Evolutionary conservation across 208 protist species (phyloP).

Genomic region (Acanthamoeba divionensis): DNA sequence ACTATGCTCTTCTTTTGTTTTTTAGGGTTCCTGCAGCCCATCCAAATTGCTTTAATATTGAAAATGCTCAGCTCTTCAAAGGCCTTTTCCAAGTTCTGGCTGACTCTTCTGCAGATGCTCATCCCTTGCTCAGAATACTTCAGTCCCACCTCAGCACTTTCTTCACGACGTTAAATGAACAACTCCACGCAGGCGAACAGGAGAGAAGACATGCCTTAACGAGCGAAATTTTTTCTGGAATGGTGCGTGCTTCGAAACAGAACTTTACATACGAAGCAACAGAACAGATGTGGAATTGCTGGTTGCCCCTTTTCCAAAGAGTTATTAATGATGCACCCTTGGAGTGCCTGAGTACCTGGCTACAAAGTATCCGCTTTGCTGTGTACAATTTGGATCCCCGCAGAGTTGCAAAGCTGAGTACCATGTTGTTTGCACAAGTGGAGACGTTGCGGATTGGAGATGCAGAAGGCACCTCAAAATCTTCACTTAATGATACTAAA

Average conservation of each 20-base stretch:
- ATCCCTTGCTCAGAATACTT: background rate
- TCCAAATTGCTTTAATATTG: background rate
- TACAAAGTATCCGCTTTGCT: background rate
- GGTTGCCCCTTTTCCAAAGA: background rate
- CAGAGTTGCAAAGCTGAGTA: background rate
- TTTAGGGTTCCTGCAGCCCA: background rate
- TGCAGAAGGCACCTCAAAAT: background rate
- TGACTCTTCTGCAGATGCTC: background rate
- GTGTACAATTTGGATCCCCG: background rate
- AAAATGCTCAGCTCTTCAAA: slow-evolving; percentile 24
- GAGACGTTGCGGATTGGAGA: background rate
- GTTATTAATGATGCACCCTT: background rate
- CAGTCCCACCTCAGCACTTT: background rate
- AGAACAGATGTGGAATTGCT: background rate
- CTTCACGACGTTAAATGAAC: background rate
- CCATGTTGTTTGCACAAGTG: background rate
- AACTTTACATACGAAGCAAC: background rate
- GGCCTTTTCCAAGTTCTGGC: slow-evolving; percentile 34
- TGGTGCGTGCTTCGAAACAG: background rate
- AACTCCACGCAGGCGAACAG: background rate
- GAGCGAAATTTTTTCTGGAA: background rate
- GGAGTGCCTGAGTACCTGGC: background rate
- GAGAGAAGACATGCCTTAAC: background rate
- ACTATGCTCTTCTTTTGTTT: background rate
- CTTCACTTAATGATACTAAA: background rate